Conservation (phyloP, 768 basidiomycete genomes). For the Terana coerulea region DNA sequence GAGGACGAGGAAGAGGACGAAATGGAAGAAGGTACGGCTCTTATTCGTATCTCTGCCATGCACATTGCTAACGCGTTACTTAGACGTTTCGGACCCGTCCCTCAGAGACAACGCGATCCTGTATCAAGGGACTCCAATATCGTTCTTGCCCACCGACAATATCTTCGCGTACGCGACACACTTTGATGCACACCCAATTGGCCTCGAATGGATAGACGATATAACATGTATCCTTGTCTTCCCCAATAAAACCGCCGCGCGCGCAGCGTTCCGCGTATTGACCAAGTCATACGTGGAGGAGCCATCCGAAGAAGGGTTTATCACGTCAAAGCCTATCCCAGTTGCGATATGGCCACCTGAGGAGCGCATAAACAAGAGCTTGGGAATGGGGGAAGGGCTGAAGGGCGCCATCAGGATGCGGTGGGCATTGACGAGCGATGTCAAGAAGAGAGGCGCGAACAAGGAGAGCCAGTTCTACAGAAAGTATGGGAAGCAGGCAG, state of each 20-base stretch:
- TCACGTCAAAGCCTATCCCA: slow-evolving; percentile 68
- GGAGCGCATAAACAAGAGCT: slow-evolving; percentile 66
- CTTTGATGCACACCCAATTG: slow-evolving; percentile 70
- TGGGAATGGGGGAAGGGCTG: slow-evolving; percentile 67
- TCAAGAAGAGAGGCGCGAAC: slow-evolving; percentile 76
- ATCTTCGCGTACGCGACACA: slow-evolving; percentile 82
- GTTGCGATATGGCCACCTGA: slow-evolving; percentile 76
- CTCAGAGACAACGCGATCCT: slow-evolving; percentile 67
- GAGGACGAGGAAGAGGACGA: slow-evolving; percentile 29
- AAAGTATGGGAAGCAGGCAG: slow-evolving; percentile 63
- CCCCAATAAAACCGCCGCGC: slow-evolving; percentile 49
- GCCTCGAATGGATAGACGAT: slow-evolving; percentile 85
- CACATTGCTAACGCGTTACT: background rate
- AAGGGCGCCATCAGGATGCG: slow-evolving; percentile 68
- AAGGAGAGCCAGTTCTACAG: slow-evolving; percentile 74
- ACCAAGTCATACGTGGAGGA: slow-evolving; percentile 50
- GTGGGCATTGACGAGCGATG: slow-evolving; percentile 68
- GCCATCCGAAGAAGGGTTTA: slow-evolving; percentile 51
- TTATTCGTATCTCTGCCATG: background rate
- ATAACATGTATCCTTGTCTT: slow-evolving; percentile 80
- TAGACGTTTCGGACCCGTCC: slow-evolving; percentile 35
- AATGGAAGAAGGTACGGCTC: slow-evolving; percentile 24
- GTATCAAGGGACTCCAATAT: slow-evolving; percentile 68
- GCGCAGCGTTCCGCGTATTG: slow-evolving; percentile 45
- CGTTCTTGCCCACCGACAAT: slow-evolving; percentile 68